phyloP scores from a whole-genome alignment of 1,284 basidiomycete species.

The Ganoderma lingzhi region DNA sequence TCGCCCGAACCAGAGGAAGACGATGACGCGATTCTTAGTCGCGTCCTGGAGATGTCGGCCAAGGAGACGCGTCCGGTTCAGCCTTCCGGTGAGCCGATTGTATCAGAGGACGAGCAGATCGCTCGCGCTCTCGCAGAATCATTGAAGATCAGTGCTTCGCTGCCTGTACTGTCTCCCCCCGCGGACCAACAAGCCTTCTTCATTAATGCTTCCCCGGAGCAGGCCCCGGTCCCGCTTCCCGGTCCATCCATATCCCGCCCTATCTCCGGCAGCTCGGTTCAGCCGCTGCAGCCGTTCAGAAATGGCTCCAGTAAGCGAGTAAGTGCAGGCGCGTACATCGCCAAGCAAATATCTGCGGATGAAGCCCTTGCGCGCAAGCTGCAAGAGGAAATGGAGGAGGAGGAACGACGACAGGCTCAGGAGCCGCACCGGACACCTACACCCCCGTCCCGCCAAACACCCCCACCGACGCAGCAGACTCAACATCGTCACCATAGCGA shows the following conservation, averaged over 20 bases:
- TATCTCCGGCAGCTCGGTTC: conserved; percentile 7
- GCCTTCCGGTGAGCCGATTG: conserved; percentile 34
- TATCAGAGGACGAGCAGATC: conserved; percentile 69
- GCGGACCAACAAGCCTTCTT: conserved; percentile 17
- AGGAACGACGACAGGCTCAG: conserved; percentile 13
- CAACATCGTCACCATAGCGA: not conserved
- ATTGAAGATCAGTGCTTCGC: conserved; percentile 36
- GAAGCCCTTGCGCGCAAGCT: conserved; percentile 45
- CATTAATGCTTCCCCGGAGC: conserved; percentile 27
- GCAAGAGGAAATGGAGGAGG: conserved; percentile 40
- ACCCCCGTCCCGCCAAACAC: not conserved
- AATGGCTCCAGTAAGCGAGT: not conserved
- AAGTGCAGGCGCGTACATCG: conserved; percentile 13
- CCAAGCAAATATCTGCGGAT: conserved; percentile 45
- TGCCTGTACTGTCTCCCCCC: conserved; percentile 3
- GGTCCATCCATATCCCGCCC: conserved; percentile 4
- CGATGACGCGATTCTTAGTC: conserved; percentile 40
- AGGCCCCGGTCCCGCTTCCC: conserved; percentile 18
- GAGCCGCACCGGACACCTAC: not conserved
- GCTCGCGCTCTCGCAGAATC: conserved; percentile 72
- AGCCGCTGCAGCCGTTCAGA: not conserved
- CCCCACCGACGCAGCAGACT: not conserved
- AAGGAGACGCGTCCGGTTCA: conserved; percentile 53
- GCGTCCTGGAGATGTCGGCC: conserved; percentile 61
- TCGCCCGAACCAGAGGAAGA: conserved; percentile 42